Conservation (phyloP, 495 filamentous ascomycete genomes). For the Darksidea phi region DNA sequence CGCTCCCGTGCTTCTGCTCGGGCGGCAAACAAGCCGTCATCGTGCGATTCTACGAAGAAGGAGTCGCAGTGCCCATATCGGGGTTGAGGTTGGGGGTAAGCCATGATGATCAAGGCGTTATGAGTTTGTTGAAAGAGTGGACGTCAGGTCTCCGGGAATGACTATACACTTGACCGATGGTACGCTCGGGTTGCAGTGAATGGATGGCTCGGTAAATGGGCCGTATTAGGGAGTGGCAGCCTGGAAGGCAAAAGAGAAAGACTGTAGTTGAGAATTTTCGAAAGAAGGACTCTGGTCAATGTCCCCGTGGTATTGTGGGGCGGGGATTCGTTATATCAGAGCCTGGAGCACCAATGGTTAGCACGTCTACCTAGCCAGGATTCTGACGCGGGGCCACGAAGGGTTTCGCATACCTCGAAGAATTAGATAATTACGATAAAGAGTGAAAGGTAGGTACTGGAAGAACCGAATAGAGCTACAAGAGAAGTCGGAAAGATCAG, state of each 20-base stretch:
- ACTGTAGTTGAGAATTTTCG: constrained; percentile 62
- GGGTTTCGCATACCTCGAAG: constrained; percentile 35
- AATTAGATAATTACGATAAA: constrained; percentile 40
- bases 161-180: constrained; percentile 22
- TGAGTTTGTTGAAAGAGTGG: constrained; percentile 38
- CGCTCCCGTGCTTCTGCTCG: constrained; percentile 60
- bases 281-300: constrained; percentile 41
- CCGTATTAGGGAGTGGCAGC: constrained; percentile 54
- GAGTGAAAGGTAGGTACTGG: constrained; percentile 41
- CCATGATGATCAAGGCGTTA: constrained; percentile 56
- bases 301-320: constrained; percentile 21
- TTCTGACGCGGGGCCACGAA: constrained; percentile 8
- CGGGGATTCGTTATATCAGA: constrained; percentile 31
- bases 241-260: constrained; percentile 54
- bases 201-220: constrained; percentile 41
- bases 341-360: constrained; percentile 14
- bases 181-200: constrained; percentile 33
- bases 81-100: constrained; percentile 52
- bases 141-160: constrained; percentile 45
- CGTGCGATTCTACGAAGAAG: constrained; percentile 85
- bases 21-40: constrained; percentile 53
- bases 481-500: constrained; percentile 27
- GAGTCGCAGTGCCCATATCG: constrained; percentile 58
- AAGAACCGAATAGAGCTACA: constrained; percentile 25
- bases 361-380: too few species aligned